Conservation (phyloP, 768 basidiomycete species). For the Mycena latifolia region DNA sequence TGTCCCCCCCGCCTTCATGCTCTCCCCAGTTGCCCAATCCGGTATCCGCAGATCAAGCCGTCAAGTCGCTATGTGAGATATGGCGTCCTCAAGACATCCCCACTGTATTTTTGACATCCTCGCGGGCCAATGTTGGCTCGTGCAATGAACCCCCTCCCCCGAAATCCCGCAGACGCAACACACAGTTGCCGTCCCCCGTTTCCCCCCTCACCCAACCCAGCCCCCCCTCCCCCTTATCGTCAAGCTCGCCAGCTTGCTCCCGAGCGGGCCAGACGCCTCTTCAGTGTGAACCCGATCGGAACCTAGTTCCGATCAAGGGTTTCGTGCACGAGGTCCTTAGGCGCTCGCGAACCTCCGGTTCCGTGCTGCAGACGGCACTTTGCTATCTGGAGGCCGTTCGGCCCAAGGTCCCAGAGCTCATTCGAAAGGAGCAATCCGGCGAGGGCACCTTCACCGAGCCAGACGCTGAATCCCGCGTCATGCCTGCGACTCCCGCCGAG, state of each 20-base stretch:
- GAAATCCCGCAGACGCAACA: constrained; percentile 43
- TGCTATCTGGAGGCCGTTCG: constrained; percentile 92
- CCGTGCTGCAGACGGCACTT: constrained; percentile 87
- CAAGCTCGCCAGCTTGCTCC: constrained; percentile 43
- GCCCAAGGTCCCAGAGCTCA: constrained; percentile 73
- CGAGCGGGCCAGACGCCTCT: constrained; percentile 37
- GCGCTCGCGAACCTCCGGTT: constrained; percentile 86
- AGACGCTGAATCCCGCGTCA: constrained; percentile 58
- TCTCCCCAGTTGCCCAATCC: constrained; percentile 32
- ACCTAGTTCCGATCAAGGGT: constrained; percentile 71
- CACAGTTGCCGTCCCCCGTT: constrained; percentile 65
- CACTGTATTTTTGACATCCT: constrained; percentile 59
- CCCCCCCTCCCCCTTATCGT: constrained; percentile 43
- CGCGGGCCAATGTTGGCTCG: constrained; percentile 44
- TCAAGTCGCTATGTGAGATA: constrained; percentile 81
- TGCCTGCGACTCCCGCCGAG: constrained; percentile 57
- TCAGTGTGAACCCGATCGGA: constrained; percentile 40
- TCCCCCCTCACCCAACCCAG: constrained; percentile 60
- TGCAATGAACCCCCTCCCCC: constrained; percentile 19
- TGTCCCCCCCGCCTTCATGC: constrained; percentile 45
- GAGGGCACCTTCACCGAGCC: constrained; percentile 54
- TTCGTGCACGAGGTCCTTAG: constrained; percentile 93
- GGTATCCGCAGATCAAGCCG: constrained; percentile 74
- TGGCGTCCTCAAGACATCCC: constrained; percentile 87
- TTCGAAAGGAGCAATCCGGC: constrained; percentile 61